phyloP scores from a whole-genome alignment of 148 eudicot genomes.

The Nyssa sinensis region DNA sequence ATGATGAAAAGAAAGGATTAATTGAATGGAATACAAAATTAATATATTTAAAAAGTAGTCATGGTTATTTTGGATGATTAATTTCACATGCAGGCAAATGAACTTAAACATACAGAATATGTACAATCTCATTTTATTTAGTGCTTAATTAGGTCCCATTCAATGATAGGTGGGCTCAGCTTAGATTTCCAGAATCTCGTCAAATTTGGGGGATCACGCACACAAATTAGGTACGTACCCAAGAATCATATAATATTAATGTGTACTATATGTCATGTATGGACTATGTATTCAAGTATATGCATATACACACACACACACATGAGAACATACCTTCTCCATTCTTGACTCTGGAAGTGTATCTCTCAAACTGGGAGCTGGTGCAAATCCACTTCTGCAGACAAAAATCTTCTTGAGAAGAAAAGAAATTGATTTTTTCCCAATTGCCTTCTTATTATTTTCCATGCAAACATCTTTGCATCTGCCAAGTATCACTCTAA shows the following conservation, averaged over 20 bases:
- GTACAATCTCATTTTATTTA: too few species aligned
- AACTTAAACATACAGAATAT: too few species aligned
- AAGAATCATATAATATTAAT: neutral
- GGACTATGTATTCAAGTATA: neutral
- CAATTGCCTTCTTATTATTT: conserved; percentile 60
- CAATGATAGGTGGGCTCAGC: too few species aligned
- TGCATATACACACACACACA: neutral
- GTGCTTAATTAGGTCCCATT: too few species aligned
- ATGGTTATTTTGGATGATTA: too few species aligned
- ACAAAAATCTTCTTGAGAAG: conserved; percentile 88
- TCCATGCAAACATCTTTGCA: conserved; percentile 91
- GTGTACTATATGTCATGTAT: neutral
- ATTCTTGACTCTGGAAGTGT: conserved; percentile 90
- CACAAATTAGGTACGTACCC: too few species aligned
- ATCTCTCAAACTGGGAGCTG: conserved; percentile 85
- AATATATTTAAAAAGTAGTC: too few species aligned
- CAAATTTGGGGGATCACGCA: too few species aligned
- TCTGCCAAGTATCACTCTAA: conserved; percentile 83
- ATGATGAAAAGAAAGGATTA: neutral
- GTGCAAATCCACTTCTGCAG: conserved; percentile 76
- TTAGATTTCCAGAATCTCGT: too few species aligned
- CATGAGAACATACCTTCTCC: conserved; percentile 97
- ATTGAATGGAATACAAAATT: too few species aligned
- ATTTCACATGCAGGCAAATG: too few species aligned
- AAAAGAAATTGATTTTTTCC: conserved; percentile 72